These are phyloP conservation scores for Mortierella sp. DNA, from an alignment of 371 early-diverging fungal genomes.

Conservation along the genomic window DNA sequence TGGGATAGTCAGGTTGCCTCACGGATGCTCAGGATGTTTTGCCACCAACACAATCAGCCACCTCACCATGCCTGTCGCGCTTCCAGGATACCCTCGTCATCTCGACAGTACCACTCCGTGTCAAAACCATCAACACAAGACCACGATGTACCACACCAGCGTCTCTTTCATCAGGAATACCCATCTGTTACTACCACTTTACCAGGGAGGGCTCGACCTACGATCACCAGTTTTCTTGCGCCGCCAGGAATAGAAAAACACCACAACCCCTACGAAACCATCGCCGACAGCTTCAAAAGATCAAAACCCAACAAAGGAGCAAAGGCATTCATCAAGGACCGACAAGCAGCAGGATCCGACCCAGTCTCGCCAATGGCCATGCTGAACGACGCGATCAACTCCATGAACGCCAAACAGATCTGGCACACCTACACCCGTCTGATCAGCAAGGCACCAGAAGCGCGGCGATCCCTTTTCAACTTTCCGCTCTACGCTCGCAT, in stretches of 20 bases:
- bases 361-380: constrained; percentile 10
- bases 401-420: constrained; percentile 33
- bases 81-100: constrained; percentile 2
- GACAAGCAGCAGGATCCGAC: neutral
- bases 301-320: neutral
- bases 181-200: neutral
- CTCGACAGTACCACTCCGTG: constrained; percentile 10
- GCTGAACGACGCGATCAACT: constrained; percentile 37
- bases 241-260: constrained; percentile 36
- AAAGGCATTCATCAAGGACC: neutral
- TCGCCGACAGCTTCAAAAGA: constrained; percentile 35
- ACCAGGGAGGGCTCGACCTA: neutral
- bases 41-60: constrained; percentile 10
- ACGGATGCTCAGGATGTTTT: constrained; percentile 32
- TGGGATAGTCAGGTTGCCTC: constrained; percentile 46
- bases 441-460: neutral
- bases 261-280: constrained; percentile 33
- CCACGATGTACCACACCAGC: constrained; percentile 6
- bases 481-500: constrained; percentile 25
- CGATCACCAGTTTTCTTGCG: constrained; percentile 31
- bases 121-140: neutral
- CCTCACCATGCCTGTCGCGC: constrained; percentile 2
- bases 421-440: constrained; percentile 45
- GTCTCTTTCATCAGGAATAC: neutral
- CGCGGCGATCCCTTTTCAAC: constrained; percentile 7